These are phyloP conservation scores for Candida incommunis DNA, from an alignment of 805 yeast genomes.

Conservation along the genomic window DNA sequence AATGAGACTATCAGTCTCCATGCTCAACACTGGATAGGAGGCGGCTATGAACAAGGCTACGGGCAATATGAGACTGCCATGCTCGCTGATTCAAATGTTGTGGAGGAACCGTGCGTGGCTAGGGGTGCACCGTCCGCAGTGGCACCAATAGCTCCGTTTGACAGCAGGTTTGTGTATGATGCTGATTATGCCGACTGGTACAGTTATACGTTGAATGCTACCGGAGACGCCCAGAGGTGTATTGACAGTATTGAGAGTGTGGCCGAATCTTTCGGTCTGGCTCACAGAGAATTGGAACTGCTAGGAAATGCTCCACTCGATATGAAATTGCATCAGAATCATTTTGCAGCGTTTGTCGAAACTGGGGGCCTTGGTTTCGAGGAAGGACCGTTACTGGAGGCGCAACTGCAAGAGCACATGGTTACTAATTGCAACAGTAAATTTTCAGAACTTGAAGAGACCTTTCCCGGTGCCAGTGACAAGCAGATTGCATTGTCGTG, in stretches of 20 bases:
- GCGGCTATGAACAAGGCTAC: background rate
- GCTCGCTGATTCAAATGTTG: background rate
- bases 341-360: background rate
- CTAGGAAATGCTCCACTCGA: background rate
- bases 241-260: background rate
- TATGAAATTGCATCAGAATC: background rate
- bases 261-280: background rate
- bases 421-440: background rate
- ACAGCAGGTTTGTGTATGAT: background rate
- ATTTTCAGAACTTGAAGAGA: background rate
- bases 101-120: background rate
- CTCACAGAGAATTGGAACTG: background rate
- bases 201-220: background rate
- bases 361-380: background rate
- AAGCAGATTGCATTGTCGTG: background rate
- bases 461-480: background rate
- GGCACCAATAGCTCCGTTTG: background rate
- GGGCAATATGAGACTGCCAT: background rate
- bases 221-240: conserved; percentile 1
- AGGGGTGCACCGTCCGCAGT: background rate
- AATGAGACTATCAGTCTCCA: background rate
- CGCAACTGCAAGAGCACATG: background rate
- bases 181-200: background rate
- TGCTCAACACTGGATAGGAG: background rate
- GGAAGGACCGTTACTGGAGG: background rate